A percentile compares a stretch with the other conserved stretches of the same genome.
Conservation (phyloP, 2,329 filamentous ascomycete genomes). For the Exophiala spinifera region DNA sequence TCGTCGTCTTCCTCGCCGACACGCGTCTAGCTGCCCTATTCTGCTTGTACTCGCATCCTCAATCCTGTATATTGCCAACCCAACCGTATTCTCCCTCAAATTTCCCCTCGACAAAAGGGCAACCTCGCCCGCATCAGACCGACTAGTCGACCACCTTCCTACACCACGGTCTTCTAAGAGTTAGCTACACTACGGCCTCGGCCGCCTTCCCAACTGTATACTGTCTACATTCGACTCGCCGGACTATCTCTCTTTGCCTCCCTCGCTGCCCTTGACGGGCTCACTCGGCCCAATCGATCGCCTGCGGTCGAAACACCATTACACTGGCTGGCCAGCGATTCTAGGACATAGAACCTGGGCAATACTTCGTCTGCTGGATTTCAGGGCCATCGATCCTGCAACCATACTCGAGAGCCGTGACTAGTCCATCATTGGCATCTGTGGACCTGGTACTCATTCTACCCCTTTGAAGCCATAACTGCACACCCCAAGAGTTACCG, state of each 20-base stretch:
- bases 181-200: neutral
- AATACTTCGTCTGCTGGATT: neutral
- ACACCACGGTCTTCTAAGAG: neutral
- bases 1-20: slow-evolving; percentile 14
- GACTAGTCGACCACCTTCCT: neutral
- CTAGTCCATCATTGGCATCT: neutral
- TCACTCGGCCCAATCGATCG: slow-evolving; percentile 15
- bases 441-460: neutral
- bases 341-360: neutral
- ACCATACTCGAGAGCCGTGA: neutral
- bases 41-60: slow-evolving; percentile 23
- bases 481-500: neutral
- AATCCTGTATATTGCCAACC: slow-evolving; percentile 24
- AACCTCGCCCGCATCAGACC: slow-evolving; percentile 10
- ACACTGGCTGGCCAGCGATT: slow-evolving; percentile 4
- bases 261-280: slow-evolving; percentile 13
- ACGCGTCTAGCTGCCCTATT: slow-evolving; percentile 22
- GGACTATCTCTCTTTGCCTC: neutral
- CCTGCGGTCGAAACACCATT: neutral
- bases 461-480: neutral
- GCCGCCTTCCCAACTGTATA: neutral
- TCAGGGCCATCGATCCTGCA: neutral
- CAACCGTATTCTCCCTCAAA: slow-evolving; percentile 15
- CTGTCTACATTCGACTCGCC: neutral
- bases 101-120: slow-evolving; percentile 1